Base-by-base conservation (phyloP, 495 filamentous ascomycete species). In the Filosporella fistucella region DNA sequence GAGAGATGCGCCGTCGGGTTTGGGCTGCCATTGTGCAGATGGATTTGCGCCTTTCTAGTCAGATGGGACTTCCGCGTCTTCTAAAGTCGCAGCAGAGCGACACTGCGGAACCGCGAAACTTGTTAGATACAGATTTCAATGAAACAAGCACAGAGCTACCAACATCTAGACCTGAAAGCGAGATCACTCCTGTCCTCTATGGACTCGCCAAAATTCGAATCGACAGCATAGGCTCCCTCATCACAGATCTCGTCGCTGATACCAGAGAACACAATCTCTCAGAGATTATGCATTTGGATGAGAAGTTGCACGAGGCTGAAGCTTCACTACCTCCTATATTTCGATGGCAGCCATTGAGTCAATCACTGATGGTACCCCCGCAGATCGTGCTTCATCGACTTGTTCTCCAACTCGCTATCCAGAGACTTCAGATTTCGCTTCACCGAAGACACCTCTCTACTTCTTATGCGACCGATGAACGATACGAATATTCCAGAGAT, bases 41-140 rank as follows among this genome's bases (percentile, higher is more conserved):
- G 30, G 93, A 98, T 61, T 67, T 91, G 1, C 60, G 90, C 8
- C 87, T 94, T 59, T 96, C 91, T 1, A 91, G 89, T 51, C 89
- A 94, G 66, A 72, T 88, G 45, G 90, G 88, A 1, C 65, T 97
- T 32, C 91, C 93, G 12, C 79, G 75, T 38, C 94, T 94, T 81
- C 79, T 95, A 14, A 80, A 85, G 46, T 66, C 77, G n/a, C 70
- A 81, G 14, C 86, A 94, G 60, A 87, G 77, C 49, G 93, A 98
- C 57, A 88, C 88, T 1, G 78, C 86, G 42, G 63, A 91, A 26
- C 93, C 93, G 11, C 77, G 84, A 50, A 97, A 96, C 62, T 68
- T 96, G 24, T 86, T 85, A 57, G 91, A 98, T 59, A 89, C 94
- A 53, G 93, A 96, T 57, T 85, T 97, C 33, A 78, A 84, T 39